A percentile compares a stretch with the other conserved stretches of the same genome.
Evolutionary conservation across 2,329 filamentous ascomycete species (phyloP).

Genomic region (Colletotrichum chrysophilum): DNA sequence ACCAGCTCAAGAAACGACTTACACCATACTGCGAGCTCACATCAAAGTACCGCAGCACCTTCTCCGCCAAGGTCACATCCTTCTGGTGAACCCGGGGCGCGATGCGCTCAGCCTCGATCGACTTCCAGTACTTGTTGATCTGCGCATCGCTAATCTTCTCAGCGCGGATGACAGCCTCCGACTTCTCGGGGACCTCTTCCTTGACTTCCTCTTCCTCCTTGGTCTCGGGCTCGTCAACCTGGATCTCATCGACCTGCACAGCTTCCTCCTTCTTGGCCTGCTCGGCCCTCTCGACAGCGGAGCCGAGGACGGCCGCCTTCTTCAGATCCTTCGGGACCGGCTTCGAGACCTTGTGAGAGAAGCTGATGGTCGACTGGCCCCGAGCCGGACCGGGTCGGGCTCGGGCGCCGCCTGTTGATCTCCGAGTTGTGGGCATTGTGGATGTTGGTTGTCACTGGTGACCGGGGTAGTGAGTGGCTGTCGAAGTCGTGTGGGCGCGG

Average conservation of each 20-base stretch:
- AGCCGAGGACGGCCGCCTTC: slow-evolving; percentile 36
- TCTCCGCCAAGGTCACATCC: slow-evolving; percentile 75
- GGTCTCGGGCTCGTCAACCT: slow-evolving; percentile 26
- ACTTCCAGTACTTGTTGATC: slow-evolving; percentile 79
- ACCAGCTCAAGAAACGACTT: slow-evolving; percentile 47
- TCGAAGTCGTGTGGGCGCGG: not conserved
- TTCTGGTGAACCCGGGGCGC: slow-evolving; percentile 80
- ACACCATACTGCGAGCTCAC: slow-evolving; percentile 91
- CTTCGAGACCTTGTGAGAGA: slow-evolving; percentile 64
- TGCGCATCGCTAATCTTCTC: slow-evolving; percentile 69
- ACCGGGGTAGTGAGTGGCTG: not conserved
- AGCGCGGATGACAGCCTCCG: slow-evolving; percentile 61
- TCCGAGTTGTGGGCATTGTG: slow-evolving; percentile 55
- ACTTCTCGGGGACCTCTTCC: slow-evolving; percentile 44
- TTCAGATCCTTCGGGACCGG: slow-evolving; percentile 52
- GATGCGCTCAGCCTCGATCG: slow-evolving; percentile 71
- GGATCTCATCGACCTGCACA: slow-evolving; percentile 25
- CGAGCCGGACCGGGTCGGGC: slow-evolving; percentile 42
- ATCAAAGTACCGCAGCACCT: slow-evolving; percentile 90
- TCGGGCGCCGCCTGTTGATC: slow-evolving; percentile 46
- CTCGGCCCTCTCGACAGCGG: slow-evolving; percentile 27
- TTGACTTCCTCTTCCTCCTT: slow-evolving; percentile 29
- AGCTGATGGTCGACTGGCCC: slow-evolving; percentile 62
- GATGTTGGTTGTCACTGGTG: slow-evolving; percentile 13
- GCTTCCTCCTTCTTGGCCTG: slow-evolving; percentile 23